phyloP scores from a whole-genome alignment of 164 flowering plant species.

The Umbilicus rupestris region DNA sequence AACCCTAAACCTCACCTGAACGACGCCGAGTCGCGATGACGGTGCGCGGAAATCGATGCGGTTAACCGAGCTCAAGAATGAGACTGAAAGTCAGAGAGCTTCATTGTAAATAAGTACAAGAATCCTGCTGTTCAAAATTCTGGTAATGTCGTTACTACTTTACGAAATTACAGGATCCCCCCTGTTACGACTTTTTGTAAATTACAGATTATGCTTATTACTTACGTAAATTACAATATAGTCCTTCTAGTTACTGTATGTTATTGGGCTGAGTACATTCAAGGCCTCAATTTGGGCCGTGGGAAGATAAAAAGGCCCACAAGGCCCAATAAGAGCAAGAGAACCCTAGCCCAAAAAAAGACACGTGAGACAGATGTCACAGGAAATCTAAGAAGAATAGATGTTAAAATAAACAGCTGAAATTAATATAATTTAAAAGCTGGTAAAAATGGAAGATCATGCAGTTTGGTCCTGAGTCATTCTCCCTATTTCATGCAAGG shows the following conservation, averaged over 20 bases:
- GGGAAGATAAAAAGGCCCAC: too few species aligned
- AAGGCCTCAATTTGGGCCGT: too few species aligned
- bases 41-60: background rate
- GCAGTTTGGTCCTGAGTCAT: constrained; percentile 3
- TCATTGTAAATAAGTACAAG: background rate
- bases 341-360: too few species aligned
- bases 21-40: background rate
- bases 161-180: background rate
- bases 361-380: too few species aligned
- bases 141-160: background rate
- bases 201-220: background rate
- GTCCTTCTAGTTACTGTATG: background rate
- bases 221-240: background rate
- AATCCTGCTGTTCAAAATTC: background rate
- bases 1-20: background rate
- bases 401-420: too few species aligned
- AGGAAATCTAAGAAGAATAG: too few species aligned
- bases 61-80: background rate
- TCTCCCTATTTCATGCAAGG: constrained; percentile 7
- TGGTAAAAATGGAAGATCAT: background rate
- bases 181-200: background rate
- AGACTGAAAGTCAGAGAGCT: background rate
- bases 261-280: too few species aligned
- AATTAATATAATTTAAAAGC: background rate
- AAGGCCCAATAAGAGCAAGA: too few species aligned